Base-by-base conservation (phyloP, 106 monocot species). In the Platanthera guangdongensis region DNA sequence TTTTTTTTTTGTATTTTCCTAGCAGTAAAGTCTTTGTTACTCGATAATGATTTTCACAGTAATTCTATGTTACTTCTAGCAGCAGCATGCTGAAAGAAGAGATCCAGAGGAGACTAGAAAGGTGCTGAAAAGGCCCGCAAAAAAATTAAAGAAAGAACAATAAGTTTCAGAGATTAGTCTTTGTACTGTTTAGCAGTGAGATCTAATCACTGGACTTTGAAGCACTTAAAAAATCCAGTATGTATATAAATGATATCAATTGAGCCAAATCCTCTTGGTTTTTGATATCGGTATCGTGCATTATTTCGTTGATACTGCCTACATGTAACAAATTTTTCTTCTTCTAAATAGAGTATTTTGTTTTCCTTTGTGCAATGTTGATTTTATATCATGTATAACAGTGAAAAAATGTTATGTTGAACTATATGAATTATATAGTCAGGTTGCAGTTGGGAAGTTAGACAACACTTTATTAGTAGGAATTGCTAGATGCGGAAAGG, bases 101-200 rank as follows among this genome's bases (percentile, higher is more conserved):
- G 72, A 50, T 72, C 51, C 72, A 51, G 72, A 72, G 21, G 72
- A 51, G 51, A 22, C 51, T 51, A 72, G 72, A 51, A 72, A 72
- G 72, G 9, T 3, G 22, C 2, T 15, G 9, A 46, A 32, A 46
- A 72, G 51, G 51, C 72, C 51, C 22, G 51, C 8, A 15, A 72
- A 72, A 72, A 16, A 51, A 72, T 22, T 50, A 72, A 72, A 50
- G 72, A 72, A 72, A n/a, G 70, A 48, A 48, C 65, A n/a, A 11
- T 70, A 48, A 70, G 70, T 48, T 16, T 70, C 25, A 7, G 15
- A 47, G 47, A 47, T 47, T 21, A 5, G 59, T 60, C 19, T 60
- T 60, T n/a, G 21, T n/a, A 32, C 12, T 65, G 9, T 32, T 64
- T 9, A 8, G 7, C 12, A 65, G 13, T 30, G 12, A 65, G 7